Percentiles rank a stretch among this genome's conserved stretches.
Conservation (phyloP, 2,329 filamentous ascomycete genomes). For the Ilyonectria destructans region DNA sequence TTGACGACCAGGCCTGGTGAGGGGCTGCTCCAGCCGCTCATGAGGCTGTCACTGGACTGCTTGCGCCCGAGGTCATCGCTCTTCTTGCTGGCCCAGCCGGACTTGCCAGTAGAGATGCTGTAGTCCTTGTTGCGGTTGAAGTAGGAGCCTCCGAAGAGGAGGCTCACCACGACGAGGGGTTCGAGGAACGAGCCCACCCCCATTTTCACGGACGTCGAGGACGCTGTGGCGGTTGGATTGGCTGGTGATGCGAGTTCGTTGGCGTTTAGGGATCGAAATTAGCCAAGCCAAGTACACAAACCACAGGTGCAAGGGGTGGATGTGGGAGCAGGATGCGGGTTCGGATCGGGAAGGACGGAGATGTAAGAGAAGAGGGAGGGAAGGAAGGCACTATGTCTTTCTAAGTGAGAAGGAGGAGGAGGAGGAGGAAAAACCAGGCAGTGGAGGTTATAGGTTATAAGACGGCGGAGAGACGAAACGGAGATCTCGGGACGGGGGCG, state of each 20-base stretch:
- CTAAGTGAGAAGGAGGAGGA: not conserved
- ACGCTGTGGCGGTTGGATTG: slow-evolving; percentile 1
- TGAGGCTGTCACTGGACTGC: slow-evolving; percentile 47
- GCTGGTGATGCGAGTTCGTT: not conserved
- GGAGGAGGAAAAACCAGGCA: not conserved
- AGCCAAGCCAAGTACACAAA: not conserved
- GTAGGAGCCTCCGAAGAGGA: slow-evolving; percentile 62
- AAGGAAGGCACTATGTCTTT: slow-evolving; percentile 8
- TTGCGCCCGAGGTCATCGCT: slow-evolving; percentile 50
- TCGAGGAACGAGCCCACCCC: slow-evolving; percentile 60
- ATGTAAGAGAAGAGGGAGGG: not conserved
- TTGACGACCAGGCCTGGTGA: slow-evolving; percentile 49
- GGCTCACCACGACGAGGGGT: slow-evolving; percentile 60
- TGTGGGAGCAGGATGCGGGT: not conserved
- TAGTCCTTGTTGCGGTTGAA: slow-evolving; percentile 62
- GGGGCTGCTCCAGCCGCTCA: slow-evolving; percentile 48
- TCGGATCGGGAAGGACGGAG: not conserved
- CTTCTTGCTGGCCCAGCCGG: slow-evolving; percentile 49
- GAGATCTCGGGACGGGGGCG: too few relatives aligned
- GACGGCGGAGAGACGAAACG: not conserved
- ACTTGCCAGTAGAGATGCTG: slow-evolving; percentile 46
- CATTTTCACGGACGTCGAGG: slow-evolving; percentile 48
- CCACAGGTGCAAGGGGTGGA: not conserved
- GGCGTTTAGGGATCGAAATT: not conserved
- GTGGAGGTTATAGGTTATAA: slow-evolving; percentile 10